Conservation (phyloP, 1,284 basidiomycete species). For the Ceraceosorus bombacis region DNA sequence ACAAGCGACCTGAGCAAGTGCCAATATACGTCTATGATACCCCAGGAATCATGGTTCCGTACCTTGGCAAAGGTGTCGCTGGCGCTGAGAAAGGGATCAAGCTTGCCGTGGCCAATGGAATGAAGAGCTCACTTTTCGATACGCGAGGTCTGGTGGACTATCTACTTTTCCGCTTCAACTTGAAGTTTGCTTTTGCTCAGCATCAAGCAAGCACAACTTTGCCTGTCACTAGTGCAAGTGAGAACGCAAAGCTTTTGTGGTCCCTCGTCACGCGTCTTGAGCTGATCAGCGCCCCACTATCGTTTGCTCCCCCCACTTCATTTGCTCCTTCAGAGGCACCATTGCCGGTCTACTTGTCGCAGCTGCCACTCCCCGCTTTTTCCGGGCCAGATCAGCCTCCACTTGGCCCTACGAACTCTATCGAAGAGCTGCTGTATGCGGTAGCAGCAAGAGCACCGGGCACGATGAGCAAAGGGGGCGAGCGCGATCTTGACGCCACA, state of each 20-base stretch:
- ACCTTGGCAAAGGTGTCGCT: slow-evolving; percentile 71
- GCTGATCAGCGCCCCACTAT: no score
- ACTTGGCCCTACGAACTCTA: slow-evolving; percentile 30
- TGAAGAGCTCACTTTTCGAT: slow-evolving; percentile 88
- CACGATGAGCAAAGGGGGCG: slow-evolving; percentile 29
- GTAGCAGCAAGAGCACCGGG: slow-evolving; percentile 38
- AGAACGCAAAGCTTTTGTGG: background rate
- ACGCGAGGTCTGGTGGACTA: slow-evolving; percentile 75
- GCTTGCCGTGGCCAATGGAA: slow-evolving; percentile 85
- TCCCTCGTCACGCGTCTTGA: background rate
- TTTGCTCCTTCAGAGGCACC: slow-evolving; percentile 1
- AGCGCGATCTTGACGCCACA: slow-evolving; percentile 29
- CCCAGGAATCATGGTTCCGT: slow-evolving; percentile 94
- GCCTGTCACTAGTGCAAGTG: slow-evolving; percentile 2
- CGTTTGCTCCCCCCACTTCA: no score
- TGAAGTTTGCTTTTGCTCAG: slow-evolving; percentile 52
- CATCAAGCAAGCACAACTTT: background rate
- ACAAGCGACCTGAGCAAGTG: slow-evolving; percentile 64
- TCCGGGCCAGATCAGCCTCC: background rate
- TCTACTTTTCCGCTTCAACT: slow-evolving; percentile 76
- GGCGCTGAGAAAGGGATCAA: slow-evolving; percentile 88
- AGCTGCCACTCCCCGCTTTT: slow-evolving; percentile 4
- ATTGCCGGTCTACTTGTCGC: slow-evolving; percentile 16
- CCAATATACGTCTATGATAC: slow-evolving; percentile 89
- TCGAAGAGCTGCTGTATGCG: slow-evolving; percentile 20